phyloP scores from a whole-genome alignment of 257 asterid genomes.

The Solanum pennellii region DNA sequence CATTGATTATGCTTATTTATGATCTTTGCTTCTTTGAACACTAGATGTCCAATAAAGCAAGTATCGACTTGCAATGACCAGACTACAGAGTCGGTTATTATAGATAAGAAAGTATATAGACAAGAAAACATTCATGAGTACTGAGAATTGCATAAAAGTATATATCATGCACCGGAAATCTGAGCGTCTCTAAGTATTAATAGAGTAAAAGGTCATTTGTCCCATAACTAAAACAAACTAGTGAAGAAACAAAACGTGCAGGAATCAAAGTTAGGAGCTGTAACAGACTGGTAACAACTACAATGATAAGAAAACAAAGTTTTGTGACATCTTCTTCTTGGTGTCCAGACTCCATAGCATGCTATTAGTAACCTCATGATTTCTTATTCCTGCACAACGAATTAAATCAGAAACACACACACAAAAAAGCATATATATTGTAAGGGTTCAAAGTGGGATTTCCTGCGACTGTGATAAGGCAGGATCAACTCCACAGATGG shows the following conservation, averaged over 20 bases:
- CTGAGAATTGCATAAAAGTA: background rate
- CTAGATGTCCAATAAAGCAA: background rate
- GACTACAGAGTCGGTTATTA: background rate
- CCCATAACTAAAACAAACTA: background rate
- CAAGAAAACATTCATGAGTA: background rate
- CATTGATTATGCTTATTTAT: background rate
- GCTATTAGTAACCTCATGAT: background rate
- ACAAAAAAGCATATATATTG: background rate
- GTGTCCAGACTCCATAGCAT: background rate
- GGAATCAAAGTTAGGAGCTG: background rate
- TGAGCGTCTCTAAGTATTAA: background rate
- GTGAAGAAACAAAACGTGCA: background rate
- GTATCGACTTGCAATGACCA: background rate
- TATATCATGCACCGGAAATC: background rate
- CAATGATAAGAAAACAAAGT: background rate
- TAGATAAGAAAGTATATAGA: background rate
- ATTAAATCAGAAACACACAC: background rate
- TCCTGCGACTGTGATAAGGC: background rate
- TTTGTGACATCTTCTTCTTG: background rate
- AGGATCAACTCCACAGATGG: background rate
- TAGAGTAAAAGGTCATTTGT: background rate
- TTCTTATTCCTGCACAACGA: background rate
- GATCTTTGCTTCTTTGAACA: background rate
- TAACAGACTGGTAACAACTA: background rate
- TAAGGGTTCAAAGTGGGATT: background rate